phyloP scores from a whole-genome alignment of 202 grass and related monocot genomes.

The Bolboschoenoplectus hybrid region DNA sequence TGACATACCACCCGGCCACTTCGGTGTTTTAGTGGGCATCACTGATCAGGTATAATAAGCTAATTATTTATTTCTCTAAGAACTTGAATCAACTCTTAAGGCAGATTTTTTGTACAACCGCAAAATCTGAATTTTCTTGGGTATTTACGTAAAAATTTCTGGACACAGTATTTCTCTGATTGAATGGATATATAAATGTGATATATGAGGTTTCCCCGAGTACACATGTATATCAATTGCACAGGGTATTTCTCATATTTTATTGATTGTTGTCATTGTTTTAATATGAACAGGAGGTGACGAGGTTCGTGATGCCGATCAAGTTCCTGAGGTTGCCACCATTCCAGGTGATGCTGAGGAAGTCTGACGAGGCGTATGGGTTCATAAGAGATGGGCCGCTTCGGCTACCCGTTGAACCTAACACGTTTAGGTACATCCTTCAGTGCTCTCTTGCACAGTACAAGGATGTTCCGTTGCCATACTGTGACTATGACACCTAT shows the following conservation, averaged over 20 bases:
- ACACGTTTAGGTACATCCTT: slow-evolving; percentile 90
- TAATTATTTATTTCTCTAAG: neutral
- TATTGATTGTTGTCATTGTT: neutral
- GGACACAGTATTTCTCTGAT: neutral
- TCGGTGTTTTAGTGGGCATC: slow-evolving; percentile 18
- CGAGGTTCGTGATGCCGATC: slow-evolving; percentile 84
- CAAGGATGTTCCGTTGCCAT: slow-evolving; percentile 41
- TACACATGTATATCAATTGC: slow-evolving; percentile 43
- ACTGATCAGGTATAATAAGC: neutral
- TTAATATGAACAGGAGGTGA: slow-evolving; percentile 5
- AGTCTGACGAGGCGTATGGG: slow-evolving; percentile 82
- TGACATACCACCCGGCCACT: slow-evolving; percentile 32
- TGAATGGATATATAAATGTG: neutral
- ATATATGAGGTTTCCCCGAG: neutral
- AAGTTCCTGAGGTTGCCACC: slow-evolving; percentile 67
- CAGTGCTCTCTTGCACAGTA: slow-evolving; percentile 77
- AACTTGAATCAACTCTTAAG: neutral
- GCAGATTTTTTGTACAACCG: neutral
- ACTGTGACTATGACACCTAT: neutral
- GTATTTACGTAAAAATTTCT: neutral
- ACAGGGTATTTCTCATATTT: slow-evolving; percentile 48
- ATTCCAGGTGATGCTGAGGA: slow-evolving; percentile 79
- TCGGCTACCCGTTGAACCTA: slow-evolving; percentile 69
- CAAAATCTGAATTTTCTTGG: neutral
- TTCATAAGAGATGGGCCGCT: slow-evolving; percentile 62